phyloP scores from a whole-genome alignment of 495 filamentous ascomycete genomes.

The Trichoderma parareesei region DNA sequence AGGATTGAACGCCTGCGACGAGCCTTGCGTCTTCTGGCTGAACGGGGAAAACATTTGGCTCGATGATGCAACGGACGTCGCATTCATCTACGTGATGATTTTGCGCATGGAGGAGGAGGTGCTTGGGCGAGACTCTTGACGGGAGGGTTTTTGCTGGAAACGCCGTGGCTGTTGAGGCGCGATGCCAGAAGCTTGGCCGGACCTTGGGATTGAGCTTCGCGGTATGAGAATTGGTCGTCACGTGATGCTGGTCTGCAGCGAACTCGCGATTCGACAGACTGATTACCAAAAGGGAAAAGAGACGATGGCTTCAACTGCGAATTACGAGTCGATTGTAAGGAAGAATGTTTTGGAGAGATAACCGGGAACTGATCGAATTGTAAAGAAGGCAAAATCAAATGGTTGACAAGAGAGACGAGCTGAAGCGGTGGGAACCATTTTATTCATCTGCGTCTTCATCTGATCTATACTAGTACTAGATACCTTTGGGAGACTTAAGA shows the following conservation, averaged over 20 bases:
- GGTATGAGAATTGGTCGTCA: background rate
- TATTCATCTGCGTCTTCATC: too few relatives aligned
- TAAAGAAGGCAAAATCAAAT: too few relatives aligned
- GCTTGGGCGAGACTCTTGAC: background rate
- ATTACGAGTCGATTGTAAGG: too few relatives aligned
- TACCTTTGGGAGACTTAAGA: too few relatives aligned
- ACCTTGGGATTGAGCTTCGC: conserved; percentile 7
- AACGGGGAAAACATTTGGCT: conserved; percentile 10
- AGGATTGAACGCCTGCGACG: conserved; percentile 10
- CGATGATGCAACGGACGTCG: conserved; percentile 12
- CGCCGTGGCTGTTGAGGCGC: conserved; percentile 2
- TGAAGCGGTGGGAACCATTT: too few relatives aligned
- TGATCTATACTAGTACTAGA: too few relatives aligned
- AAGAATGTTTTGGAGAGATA: too few relatives aligned
- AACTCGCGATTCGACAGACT: background rate
- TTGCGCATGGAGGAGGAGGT: conserved; percentile 6
- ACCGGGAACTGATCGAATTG: too few relatives aligned
- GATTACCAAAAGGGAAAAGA: background rate
- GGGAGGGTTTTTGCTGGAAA: background rate
- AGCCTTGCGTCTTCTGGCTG: conserved; percentile 8
- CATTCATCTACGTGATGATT: conserved; percentile 11
- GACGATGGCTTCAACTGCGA: background rate
- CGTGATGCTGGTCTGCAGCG: background rate
- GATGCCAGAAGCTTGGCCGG: background rate
- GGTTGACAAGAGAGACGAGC: too few relatives aligned